Evolutionary conservation across 176 grass and related monocot genomes (phyloP), one percentile per base, ranked within the genome.

Genomic region (Oryza longistaminata): DNA sequence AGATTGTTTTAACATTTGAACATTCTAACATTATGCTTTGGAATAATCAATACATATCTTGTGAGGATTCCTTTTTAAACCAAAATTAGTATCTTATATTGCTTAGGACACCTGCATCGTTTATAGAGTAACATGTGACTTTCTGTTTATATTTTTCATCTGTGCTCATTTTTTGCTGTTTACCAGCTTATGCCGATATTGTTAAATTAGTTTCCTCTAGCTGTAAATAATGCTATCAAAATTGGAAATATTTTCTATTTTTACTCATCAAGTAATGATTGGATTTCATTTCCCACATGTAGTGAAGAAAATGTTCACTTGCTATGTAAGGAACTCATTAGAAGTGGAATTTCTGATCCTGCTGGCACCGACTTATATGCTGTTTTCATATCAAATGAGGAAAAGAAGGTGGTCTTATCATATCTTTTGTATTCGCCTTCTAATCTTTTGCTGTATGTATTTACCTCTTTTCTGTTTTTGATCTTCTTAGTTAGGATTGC

Each of bases 251-350:
- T 2, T 48, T 85, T 55, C 13, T 73, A 1, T 88, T 68, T 46
- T 11, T 73, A 50, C 71, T 50, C 43, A 55, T 15, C 2, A 15
- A 61, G 13, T 80, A 74, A 81, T 26, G 60, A 25, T 22, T 82
- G 77, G 11, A 6, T 71, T 86, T 82, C 15, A 49, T 86, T 80
- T 74, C 42, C 14, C 73, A 22, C 45, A 55, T 80, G 85, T 79
- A 98, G 93, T 43, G 93, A 98, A 83, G 93, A 98, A 88, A 98
- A 98, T 86, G 83, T 98, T 50, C 92, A 98, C 81, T 83, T 95
- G 39, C 74, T 98, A 44, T 95, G 91, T 68, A 95, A 90, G 89
- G 91, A 93, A 70, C 78, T 98, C 35, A 83, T 82, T 70, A 71
- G 80, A 76, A 77, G 33, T 44, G 96, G 89, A 83, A 69, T 89